Evolutionary conservation across 352 stramenopile species (phyloP).

Genomic region (Phytopythium oedochilum): DNA sequence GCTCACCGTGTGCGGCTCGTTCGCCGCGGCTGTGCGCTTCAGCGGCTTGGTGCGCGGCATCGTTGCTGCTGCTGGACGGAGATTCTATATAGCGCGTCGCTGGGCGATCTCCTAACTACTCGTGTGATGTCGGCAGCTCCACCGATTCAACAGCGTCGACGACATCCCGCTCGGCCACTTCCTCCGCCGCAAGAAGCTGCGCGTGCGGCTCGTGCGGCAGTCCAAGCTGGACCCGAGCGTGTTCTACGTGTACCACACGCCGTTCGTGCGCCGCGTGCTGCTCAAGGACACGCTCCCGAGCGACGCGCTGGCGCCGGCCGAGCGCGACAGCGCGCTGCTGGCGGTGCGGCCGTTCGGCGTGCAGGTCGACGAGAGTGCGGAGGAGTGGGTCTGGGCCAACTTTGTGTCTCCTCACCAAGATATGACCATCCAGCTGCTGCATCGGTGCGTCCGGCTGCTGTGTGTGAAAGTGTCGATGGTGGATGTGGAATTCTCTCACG

Average conservation of each 20-base stretch:
- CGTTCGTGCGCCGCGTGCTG: constrained; percentile 50
- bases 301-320: neutral
- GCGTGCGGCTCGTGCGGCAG: constrained; percentile 66
- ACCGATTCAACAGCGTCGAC: constrained; percentile 45
- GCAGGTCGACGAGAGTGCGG: constrained; percentile 61
- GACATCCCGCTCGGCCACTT: constrained; percentile 66
- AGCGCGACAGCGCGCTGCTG: constrained; percentile 20
- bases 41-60: constrained; percentile 53
- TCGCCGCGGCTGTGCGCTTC: constrained; percentile 36
- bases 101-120: neutral
- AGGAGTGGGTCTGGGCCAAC: constrained; percentile 66
- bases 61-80: neutral
- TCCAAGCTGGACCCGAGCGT: constrained; percentile 57
- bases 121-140: constrained; percentile 19
- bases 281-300: constrained; percentile 52
- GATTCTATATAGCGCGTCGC: neutral
- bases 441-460: constrained; percentile 25
- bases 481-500: neutral
- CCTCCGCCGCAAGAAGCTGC: constrained; percentile 60
- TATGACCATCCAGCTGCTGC: constrained; percentile 55
- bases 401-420: constrained; percentile 59
- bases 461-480: neutral
- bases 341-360: constrained; percentile 68
- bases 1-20: constrained; percentile 34
- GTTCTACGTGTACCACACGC: constrained; percentile 83